Conservation (phyloP, 1,284 basidiomycete species). For the Stygiomarasmius scandens region DNA sequence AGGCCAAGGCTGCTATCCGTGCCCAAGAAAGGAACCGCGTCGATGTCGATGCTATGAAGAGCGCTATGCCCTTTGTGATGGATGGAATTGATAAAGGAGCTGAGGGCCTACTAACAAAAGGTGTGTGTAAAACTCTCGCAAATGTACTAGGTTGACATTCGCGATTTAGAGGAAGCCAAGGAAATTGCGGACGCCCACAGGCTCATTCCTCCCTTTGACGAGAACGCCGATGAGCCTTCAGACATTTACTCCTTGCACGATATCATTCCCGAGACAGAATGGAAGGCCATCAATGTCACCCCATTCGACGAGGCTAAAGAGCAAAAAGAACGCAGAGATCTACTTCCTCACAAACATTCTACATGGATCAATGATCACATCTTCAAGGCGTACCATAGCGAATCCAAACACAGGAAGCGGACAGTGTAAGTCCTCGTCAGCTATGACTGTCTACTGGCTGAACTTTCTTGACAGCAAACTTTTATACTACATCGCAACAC, state of each 20-base stretch:
- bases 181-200: slow-evolving; percentile 61
- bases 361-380: slow-evolving; percentile 72
- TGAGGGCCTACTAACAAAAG: slow-evolving; percentile 63
- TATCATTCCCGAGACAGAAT: slow-evolving; percentile 79
- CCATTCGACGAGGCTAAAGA: slow-evolving; percentile 55
- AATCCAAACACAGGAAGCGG: slow-evolving; percentile 54
- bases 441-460: neutral
- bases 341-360: slow-evolving; percentile 67
- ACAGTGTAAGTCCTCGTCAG: slow-evolving; percentile 50
- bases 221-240: slow-evolving; percentile 62
- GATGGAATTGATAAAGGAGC: slow-evolving; percentile 78
- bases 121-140: slow-evolving; percentile 40
- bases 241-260: slow-evolving; percentile 79
- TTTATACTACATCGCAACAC: slow-evolving; percentile 75
- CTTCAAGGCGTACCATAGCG: slow-evolving; percentile 22
- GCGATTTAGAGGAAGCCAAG: slow-evolving; percentile 63
- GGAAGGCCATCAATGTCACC: slow-evolving; percentile 64
- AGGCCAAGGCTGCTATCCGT: slow-evolving; percentile 83
- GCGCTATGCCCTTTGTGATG: slow-evolving; percentile 84
- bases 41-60: slow-evolving; percentile 81
- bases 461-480: slow-evolving; percentile 56
- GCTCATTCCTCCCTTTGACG: slow-evolving; percentile 76
- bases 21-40: slow-evolving; percentile 87
- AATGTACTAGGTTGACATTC: neutral
- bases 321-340: slow-evolving; percentile 50